A percentile compares a stretch with the other conserved stretches of the same genome.
These are phyloP conservation scores for Lactarius quietus DNA, from an alignment of 768 basidiomycete genomes.

Conservation along the genomic window DNA sequence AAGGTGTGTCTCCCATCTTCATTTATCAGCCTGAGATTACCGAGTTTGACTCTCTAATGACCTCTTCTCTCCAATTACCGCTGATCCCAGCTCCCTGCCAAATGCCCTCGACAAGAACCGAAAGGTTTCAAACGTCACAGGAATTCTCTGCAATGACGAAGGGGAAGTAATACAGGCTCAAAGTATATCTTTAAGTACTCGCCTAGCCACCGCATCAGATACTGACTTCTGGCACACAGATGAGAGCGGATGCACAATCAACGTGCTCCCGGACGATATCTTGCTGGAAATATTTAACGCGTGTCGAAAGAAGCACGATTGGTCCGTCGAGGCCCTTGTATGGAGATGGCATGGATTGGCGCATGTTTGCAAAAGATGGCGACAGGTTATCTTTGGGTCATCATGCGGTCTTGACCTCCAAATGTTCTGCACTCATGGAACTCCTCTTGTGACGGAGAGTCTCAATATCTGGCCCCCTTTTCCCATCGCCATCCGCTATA, in stretches of 20 bases:
- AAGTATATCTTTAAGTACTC: too few species aligned
- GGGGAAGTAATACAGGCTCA: too few species aligned
- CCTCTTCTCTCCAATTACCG: not conserved
- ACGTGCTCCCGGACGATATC: not conserved
- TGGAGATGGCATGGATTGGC: not conserved
- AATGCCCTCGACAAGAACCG: not conserved
- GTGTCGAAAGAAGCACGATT: not conserved
- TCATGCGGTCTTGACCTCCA: constrained; percentile 1
- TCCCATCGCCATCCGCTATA: not conserved
- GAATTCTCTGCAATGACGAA: too few species aligned
- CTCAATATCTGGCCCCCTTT: not conserved
- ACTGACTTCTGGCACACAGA: not conserved
- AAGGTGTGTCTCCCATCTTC: too few species aligned
- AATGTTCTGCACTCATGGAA: constrained; percentile 2
- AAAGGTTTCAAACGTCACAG: too few species aligned
- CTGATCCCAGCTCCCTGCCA: not conserved
- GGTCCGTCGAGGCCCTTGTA: not conserved
- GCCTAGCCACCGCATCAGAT: not conserved
- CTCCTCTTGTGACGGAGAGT: not conserved
- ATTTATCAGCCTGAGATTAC: not conserved
- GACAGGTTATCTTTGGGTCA: not conserved
- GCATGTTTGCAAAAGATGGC: constrained; percentile 1
- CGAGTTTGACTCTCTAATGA: not conserved
- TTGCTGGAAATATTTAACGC: not conserved
- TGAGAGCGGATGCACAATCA: not conserved